Base-by-base conservation (phyloP, 106 monocot species). In the Allium sativum region DNA sequence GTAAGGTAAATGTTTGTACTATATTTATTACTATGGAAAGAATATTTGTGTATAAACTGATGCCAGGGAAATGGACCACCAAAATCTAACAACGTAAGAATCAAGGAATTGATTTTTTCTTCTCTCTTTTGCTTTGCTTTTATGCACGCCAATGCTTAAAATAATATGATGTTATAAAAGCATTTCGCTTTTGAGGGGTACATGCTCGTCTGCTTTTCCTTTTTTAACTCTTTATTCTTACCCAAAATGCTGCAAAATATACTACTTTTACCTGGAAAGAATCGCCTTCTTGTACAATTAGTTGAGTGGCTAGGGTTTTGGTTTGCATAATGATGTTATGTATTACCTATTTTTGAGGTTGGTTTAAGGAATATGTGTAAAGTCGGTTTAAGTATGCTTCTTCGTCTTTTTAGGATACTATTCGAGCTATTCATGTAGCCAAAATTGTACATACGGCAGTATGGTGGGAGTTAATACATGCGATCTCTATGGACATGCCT, bases 1-100 rank as follows among this genome's bases (percentile, higher is more conserved):
- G 17, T 15, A 18, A 20, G 12, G 16, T 17, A 20, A 16, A 55
- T 18, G 20, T 15, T 55, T 16, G 54, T 20, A 19, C 14, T n/a
- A n/a, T n/a, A n/a, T 55, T 55, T 55, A 18, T 55, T 55, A 13
- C 18, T 17, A 2, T 56, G 31, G 31, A 31, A 31, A 31, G 31
- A 31, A 31, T 31, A 31, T 31, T 31, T 31, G 31, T 31, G 31
- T 31, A 31, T 31, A 31, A 31, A 31, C 31, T 31, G 31, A 31
- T 31, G 31, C 31, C 31, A 31, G 31, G 31, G 31, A 31, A 31
- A 22, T 56, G 56, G 56, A 56, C 56, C 19, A 22, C 56, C 19
- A 56, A 56, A 20, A n/a, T 5, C 56, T 3, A 20, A 12, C 56
- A 56, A 56, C 56, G 56, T 56, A 56, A 56, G 14, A 56, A 56